These are phyloP conservation scores for Serendipita sp. DNA, from an alignment of 768 basidiomycete genomes.

Conservation along the genomic window DNA sequence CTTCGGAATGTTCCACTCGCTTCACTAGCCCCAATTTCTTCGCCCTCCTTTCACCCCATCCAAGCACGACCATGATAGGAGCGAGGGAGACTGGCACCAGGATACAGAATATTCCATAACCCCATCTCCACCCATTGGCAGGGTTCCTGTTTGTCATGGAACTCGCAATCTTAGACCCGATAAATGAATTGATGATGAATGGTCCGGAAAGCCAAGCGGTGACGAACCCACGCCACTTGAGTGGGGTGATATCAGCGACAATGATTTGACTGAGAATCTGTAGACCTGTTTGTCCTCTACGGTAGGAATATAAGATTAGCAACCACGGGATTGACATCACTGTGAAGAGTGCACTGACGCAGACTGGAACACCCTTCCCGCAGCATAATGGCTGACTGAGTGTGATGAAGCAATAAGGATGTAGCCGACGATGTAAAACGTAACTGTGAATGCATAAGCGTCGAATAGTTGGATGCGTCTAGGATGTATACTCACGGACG, in stretches of 20 bases:
- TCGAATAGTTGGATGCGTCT: neutral
- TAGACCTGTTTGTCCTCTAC: constrained; percentile 22
- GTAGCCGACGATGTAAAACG: constrained; percentile 45
- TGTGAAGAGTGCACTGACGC: constrained; percentile 22
- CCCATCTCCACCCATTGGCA: constrained; percentile 48
- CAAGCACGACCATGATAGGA: constrained; percentile 37
- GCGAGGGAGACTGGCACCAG: constrained; percentile 33
- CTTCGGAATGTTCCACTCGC: neutral
- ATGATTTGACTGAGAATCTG: constrained; percentile 51
- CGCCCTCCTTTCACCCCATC: constrained; percentile 38
- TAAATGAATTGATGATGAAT: constrained; percentile 46
- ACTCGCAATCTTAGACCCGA: constrained; percentile 41
- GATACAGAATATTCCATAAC: constrained; percentile 46
- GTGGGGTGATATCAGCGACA: constrained; percentile 44
- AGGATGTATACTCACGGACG: constrained; percentile 29
- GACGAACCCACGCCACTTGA: constrained; percentile 40
- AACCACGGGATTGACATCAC: neutral
- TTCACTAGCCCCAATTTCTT: constrained; percentile 22
- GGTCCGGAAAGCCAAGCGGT: constrained; percentile 30
- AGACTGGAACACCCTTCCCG: constrained; percentile 41
- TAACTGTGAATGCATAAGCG: constrained; percentile 18
- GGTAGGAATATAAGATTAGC: neutral
- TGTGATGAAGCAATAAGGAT: constrained; percentile 35
- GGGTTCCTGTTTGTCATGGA: constrained; percentile 22
- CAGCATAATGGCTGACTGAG: constrained; percentile 29